Conservation (phyloP, 2,329 filamentous ascomycete genomes). For the Xylariaceae sp. region DNA sequence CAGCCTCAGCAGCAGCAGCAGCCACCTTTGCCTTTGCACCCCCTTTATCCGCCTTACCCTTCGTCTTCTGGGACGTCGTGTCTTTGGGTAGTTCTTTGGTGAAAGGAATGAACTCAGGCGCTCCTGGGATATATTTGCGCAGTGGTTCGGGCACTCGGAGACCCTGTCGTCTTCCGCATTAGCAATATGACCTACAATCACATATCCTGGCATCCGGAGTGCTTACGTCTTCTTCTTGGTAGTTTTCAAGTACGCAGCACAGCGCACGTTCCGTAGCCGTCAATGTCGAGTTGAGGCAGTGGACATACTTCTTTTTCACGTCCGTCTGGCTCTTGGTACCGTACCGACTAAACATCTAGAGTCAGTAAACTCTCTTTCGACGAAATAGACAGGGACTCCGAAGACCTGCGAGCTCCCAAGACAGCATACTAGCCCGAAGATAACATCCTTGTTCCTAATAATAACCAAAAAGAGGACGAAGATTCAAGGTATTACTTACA, state of each 20-base stretch:
- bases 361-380: too few relatives aligned
- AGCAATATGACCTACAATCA: neutral
- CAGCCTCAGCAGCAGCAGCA: too few relatives aligned
- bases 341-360: too few relatives aligned
- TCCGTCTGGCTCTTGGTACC: constrained; percentile 87
- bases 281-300: constrained; percentile 88
- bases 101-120: constrained; percentile 88
- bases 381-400: too few relatives aligned
- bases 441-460: too few relatives aligned
- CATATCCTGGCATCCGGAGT: neutral
- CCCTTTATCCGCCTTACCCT: too few relatives aligned
- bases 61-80: too few relatives aligned
- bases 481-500: too few relatives aligned
- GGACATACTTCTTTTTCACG: constrained; percentile 89
- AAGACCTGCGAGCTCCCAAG: too few relatives aligned
- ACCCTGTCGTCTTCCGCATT: constrained; percentile 55
- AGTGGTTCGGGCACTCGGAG: constrained; percentile 76
- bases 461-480: too few relatives aligned
- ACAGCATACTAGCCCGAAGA: too few relatives aligned
- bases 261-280: constrained; percentile 91
- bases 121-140: constrained; percentile 86
- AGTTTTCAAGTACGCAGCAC: constrained; percentile 96
- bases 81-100: constrained; percentile 80
- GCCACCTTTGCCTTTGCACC: too few relatives aligned
- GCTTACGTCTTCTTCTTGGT: constrained; percentile 83